Base-by-base conservation (phyloP, 768 basidiomycete species). In the Boletus tylopilopsis region DNA sequence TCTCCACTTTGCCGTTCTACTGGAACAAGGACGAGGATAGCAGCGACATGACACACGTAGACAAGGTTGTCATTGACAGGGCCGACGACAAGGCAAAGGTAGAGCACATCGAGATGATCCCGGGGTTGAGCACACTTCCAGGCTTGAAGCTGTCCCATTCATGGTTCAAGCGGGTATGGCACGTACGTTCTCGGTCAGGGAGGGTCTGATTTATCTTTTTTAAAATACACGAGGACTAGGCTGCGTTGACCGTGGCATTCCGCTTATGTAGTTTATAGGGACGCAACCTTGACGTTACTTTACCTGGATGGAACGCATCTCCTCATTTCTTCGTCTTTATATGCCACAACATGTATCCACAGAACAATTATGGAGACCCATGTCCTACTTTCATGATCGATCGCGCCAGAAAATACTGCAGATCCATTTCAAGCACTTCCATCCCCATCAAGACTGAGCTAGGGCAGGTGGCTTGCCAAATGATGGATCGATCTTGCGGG, bases 401-500 rank as follows among this genome's bases (percentile, higher is more conserved):
- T 30, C 6, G 12, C 5, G 25, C 23, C 29, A 2, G 22, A 19
- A 19, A 11, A 24, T 36, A 7, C 27, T 33, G 13, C 16, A 4
- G 32, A 22, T 35, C 32, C n/a, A n/a, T n/a, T n/a, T 47, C 41
- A 6, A 10, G 10, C 32, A 29, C 54, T 2, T n/a, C n/a, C n/a
- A n/a, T n/a, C n/a, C n/a, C n/a, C n/a, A 34, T 13, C 19, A 57
- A 16, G 38, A 4, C 21, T 30, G 42, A 7, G 46, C 34, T 40
- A 16, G 10, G 33, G 33, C 33, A 12, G 50, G 27, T 47, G 53
- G 61, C 64, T 75, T 80, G 23, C 74, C 71, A 43, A 75, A 67
- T 2, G 73, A 71, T 2, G 81, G 78, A 19, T 81, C 79, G 51
- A 98, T 96, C 69, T 81, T 80, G 44, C 95, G 81, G 33, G 65